Percentiles rank a stretch among this genome's conserved stretches.
These are phyloP conservation scores for Stemphylium beticola DNA, from an alignment of 2,329 filamentous ascomycete genomes.

Conservation along the genomic window DNA sequence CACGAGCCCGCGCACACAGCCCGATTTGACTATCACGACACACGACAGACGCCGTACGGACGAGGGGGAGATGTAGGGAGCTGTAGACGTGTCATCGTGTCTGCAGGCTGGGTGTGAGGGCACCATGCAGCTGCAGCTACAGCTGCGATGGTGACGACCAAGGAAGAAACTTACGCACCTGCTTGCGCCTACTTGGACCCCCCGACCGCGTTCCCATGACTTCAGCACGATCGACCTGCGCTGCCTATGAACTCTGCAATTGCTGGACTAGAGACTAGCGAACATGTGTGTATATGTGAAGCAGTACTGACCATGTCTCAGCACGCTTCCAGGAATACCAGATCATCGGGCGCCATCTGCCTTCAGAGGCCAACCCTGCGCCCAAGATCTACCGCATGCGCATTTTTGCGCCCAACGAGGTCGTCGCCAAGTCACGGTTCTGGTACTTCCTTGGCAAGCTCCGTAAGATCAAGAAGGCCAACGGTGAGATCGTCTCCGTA, in stretches of 20 bases:
- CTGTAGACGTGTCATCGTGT: not conserved
- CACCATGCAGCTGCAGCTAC: not conserved
- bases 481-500: slow-evolving; percentile 97
- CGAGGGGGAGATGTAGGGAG: not conserved
- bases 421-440: slow-evolving; percentile 99
- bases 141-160: not conserved
- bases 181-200: slow-evolving; percentile 3
- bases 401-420: slow-evolving; percentile 97
- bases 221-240: not conserved
- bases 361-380: slow-evolving; percentile 94
- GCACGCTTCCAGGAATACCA: slow-evolving; percentile 99
- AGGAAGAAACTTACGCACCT: not conserved
- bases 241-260: slow-evolving; percentile 30
- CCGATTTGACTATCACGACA: slow-evolving; percentile 5
- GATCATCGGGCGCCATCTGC: slow-evolving; percentile 99
- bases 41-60: not conserved
- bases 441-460: slow-evolving; percentile 99
- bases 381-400: slow-evolving; percentile 99
- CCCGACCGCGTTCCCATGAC: not conserved
- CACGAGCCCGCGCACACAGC: slow-evolving; percentile 21
- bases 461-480: slow-evolving; percentile 99
- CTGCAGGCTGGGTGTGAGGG: not conserved
- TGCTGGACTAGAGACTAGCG: slow-evolving; percentile 26
- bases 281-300: slow-evolving; percentile 2
- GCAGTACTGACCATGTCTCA: slow-evolving; percentile 55